Base-by-base conservation (phyloP, 208 protist genomes). In the Leishmania mexicana region DNA sequence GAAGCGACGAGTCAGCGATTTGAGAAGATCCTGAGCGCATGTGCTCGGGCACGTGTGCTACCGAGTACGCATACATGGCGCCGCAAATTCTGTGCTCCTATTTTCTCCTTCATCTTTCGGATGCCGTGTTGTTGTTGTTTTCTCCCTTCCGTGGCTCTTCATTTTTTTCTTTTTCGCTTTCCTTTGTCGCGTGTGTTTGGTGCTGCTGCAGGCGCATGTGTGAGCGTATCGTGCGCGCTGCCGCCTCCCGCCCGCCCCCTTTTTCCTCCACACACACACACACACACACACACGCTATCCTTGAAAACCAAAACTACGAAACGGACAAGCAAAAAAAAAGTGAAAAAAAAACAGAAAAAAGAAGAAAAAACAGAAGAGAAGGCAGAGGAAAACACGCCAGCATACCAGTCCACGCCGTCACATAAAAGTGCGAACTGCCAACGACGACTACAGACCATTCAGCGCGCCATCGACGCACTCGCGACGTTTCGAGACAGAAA, bases 321-420 rank as follows among this genome's bases (percentile, higher is more conserved):
- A 71, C n/a, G 45, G 65, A 71, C 65, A 71, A 71, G 38, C 60
- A 67, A 67, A n/a, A 28, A n/a, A 24, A 24, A 65, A 65, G 10
- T 31, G 1, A 15, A 38, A 35, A 21, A 15, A 35, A 67, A 17
- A 21, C 6, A 45, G 28, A 2, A 71, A 71, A 47, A 71, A 35
- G 45, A 35, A 3, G 0, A 70, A 42, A 10, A 71, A 71, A 45
- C 31, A 35, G 31, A 0, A 28, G 15, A 54, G 24, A 31, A 31
- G 8, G 28, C 8, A 64, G n/a, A 64, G 65, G 35, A 71, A 19
- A 40, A 35, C 65, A 71, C 28, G 17, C 35, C 15, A 15, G 38
- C n/a, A 21, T 15, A 71, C n/a, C 31, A 15, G 38, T 28, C n/a
- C 65, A 19, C 65, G 15, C 65, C 31, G 65, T 19, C 65, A 31